Base-by-base conservation (phyloP, 73 alveolate species). In the Tetrahymena borealis region DNA sequence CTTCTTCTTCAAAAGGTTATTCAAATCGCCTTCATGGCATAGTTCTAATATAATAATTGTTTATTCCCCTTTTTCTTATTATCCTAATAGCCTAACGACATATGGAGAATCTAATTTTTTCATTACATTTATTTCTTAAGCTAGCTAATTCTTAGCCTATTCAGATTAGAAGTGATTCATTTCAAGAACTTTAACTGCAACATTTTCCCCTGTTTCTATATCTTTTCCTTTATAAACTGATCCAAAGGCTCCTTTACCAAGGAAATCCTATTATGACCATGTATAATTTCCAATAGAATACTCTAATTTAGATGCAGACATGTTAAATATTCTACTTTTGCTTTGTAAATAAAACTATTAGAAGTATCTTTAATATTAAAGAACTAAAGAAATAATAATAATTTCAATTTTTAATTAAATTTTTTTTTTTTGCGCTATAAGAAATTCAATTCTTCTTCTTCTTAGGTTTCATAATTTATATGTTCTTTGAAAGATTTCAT, bases 211-310 rank as follows among this genome's bases (percentile, higher is more conserved):
- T 24, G 93, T 92, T 39, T 92, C 60, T 18, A 38, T 32, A 41
- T 92, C 91, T 20, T 60, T 32, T 0, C 95, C 95, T 92, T 92
- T 92, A 35, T 78, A 92, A n/a, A 92, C 95, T 20, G 90, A 78
- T 15, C 95, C 95, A 28, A 92, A 92, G 3, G 95, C 91, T 0
- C 95, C 95, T 38, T 85, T 92, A 5, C 95, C 95, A 20, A 92
- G 38, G 35, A 77, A 85, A 31, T 92, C 95, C 24, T 92, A 78
- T 36, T 79, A 32, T 24, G 85, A 60, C 85, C 85, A 60, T 60
- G n/a, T 10, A 60, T 18, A 60, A 7, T 60, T 60, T 9, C 85
- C 85, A 15, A 60, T 35, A n/a, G n/a, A n/a, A n/a, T n/a, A n/a
- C n/a, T n/a, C n/a, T n/a, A n/a, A n/a, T n/a, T n/a, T n/a, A n/a